Evolutionary conservation across 2,329 filamentous ascomycete species (phyloP), one percentile per base, ranked within the genome.

Genomic region (Anisogramma anomala): DNA sequence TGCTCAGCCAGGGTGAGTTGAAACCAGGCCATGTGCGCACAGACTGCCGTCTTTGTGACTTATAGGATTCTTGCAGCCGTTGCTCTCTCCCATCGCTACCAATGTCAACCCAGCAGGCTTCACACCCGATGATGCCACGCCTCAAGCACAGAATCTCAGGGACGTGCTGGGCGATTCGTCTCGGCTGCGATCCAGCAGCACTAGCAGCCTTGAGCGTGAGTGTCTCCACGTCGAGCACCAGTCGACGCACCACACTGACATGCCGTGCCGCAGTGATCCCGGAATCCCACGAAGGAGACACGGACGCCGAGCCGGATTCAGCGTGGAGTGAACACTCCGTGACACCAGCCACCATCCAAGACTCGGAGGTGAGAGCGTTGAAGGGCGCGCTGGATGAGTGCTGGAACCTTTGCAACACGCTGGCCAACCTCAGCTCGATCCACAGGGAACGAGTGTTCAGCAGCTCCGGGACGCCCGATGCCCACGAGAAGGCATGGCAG

Each of bases 391-490:
- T 95, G 13, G 77, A 82, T 47, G 85, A 94, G 63, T 94, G 87
- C 60, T 95, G 88, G 88, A 93, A 82, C 0, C 66, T 95, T 11
- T 95, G 88, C 65, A 95, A 94, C 55, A 94, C 87, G 0, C 66
- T 95, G 23, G 85, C 86, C 17, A 84, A 75, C 49, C 69, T 94
- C 14, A 94, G 86, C 58, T 88, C 84, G 14, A 82, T 82, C 49
- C 84, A 94, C 55, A 77, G 86, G 20, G 75, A 85, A 51, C 73
- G 84, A 15, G 79, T 87, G 23, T 89, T 91, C 59, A 79, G 77
- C 57, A 82, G 74, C 51, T 79, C 82, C 1, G 79, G 78, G 10
- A 80, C 77, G 9, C 80, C 82, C 1, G 81, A 86, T 50, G 75
- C 81, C 20, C 84, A 94, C 55, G 85, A 94, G 57, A 81, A 82